phyloP scores from a whole-genome alignment of 1,284 basidiomycete genomes.

The Malassezia sympodialis region DNA sequence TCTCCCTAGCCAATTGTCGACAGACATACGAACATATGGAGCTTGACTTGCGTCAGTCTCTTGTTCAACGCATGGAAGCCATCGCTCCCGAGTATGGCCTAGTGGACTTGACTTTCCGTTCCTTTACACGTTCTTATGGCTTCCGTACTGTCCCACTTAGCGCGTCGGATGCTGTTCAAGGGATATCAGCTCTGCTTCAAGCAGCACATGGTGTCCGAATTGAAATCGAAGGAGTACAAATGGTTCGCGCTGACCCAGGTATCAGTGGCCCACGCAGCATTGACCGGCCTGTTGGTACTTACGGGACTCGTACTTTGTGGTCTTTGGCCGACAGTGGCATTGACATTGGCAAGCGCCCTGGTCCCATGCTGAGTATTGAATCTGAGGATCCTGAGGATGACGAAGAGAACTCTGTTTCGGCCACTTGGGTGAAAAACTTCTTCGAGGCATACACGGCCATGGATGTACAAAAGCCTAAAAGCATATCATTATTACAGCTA shows the following conservation, averaged over 20 bases:
- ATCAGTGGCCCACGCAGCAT: neutral
- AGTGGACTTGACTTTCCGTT: conserved; percentile 84
- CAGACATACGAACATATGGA: conserved; percentile 94
- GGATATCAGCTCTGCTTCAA: conserved; percentile 73
- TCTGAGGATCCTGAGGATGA: neutral
- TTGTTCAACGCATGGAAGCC: conserved; percentile 71
- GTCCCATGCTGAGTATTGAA: neutral
- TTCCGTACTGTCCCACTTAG: conserved; percentile 76
- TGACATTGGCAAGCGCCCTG: neutral
- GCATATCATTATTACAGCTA: conserved; percentile 62
- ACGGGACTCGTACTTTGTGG: conserved; percentile 13
- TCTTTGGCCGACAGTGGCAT: neutral
- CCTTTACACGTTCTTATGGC: conserved; percentile 81
- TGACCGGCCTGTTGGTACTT: neutral
- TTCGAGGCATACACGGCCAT: conserved; percentile 36
- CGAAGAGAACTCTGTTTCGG: conserved; percentile 15
- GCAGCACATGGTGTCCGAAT: conserved; percentile 79
- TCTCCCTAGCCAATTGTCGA: conserved; percentile 83
- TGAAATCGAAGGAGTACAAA: conserved; percentile 51
- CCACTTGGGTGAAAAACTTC: conserved; percentile 28
- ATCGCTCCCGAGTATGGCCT: conserved; percentile 94
- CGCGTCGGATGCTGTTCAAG: conserved; percentile 87
- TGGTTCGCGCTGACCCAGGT: conserved; percentile 7
- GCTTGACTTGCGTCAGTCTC: conserved; percentile 73
- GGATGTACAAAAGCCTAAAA: conserved; percentile 34